Percentiles rank a stretch among this genome's conserved stretches.
These are phyloP conservation scores for Fraxinus xanthoxyloides DNA, from an alignment of 305 asterid species.

Conservation along the genomic window DNA sequence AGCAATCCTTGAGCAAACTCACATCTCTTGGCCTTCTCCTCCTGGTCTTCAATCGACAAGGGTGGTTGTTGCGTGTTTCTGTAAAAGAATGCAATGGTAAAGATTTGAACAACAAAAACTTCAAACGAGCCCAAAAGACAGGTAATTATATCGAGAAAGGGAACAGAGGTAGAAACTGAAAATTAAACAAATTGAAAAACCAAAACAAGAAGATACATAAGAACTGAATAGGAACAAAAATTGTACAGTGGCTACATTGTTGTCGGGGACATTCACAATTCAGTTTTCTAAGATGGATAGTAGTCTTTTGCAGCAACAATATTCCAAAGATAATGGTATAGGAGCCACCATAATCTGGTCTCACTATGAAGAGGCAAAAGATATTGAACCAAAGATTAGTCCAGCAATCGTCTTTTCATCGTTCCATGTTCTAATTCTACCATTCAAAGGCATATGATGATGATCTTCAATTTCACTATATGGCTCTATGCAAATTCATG, in stretches of 20 bases:
- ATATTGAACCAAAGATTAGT: neutral
- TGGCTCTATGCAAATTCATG: neutral
- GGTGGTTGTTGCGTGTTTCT: slow-evolving; percentile 51
- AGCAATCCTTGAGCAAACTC: slow-evolving; percentile 57
- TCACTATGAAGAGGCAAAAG: neutral
- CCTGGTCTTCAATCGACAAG: slow-evolving; percentile 52
- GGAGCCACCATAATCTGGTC: neutral
- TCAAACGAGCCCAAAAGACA: neutral
- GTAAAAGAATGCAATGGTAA: slow-evolving; percentile 24
- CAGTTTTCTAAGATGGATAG: neutral
- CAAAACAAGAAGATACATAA: too few relatives aligned
- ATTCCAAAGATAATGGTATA: neutral
- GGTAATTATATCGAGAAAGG: neutral
- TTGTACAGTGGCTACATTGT: neutral
- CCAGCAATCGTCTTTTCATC: neutral
- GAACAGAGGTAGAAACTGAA: neutral
- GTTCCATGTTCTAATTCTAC: neutral
- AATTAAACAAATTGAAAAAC: neutral
- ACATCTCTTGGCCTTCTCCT: slow-evolving; percentile 60
- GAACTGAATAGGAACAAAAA: neutral
- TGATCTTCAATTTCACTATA: neutral
- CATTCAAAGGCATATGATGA: neutral
- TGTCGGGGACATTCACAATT: neutral
- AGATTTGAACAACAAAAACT: neutral
- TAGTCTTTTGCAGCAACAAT: neutral